These are phyloP conservation scores for Lactifluus subvellereus DNA, from an alignment of 768 basidiomycete species.

Conservation along the genomic window DNA sequence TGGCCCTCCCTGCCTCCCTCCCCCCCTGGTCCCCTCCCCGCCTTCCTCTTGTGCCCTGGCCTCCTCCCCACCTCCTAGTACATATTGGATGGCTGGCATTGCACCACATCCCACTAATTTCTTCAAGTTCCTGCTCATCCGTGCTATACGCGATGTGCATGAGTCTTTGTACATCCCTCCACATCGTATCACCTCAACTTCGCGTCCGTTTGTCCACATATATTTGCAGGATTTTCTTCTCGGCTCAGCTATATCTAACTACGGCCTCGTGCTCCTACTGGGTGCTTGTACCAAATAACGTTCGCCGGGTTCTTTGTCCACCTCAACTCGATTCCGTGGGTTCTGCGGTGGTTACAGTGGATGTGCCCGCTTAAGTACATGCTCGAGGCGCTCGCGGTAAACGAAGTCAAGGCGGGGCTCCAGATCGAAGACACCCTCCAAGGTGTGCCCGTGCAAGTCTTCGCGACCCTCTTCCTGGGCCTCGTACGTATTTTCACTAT, in stretches of 20 bases:
- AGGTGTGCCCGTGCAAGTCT: conserved; percentile 78
- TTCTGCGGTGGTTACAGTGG: conserved; percentile 93
- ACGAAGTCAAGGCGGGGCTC: conserved; percentile 86
- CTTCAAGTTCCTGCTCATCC: conserved; percentile 92
- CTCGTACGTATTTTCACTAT: conserved; percentile 42
- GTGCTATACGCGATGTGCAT: conserved; percentile 82
- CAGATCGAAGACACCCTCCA: conserved; percentile 73
- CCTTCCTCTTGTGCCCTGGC: no score
- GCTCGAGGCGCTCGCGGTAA: conserved; percentile 83
- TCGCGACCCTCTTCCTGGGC: conserved; percentile 81
- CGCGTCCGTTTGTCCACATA: background rate
- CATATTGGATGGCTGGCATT: conserved; percentile 94
- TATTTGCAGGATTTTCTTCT: conserved; percentile 79
- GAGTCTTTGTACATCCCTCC: conserved; percentile 52
- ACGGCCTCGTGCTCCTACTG: conserved; percentile 85
- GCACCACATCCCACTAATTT: conserved; percentile 70
- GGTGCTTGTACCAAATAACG: conserved; percentile 79
- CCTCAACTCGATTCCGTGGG: conserved; percentile 75
- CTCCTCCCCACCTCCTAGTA: no score
- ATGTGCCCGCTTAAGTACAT: conserved; percentile 76
- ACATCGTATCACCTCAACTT: background rate
- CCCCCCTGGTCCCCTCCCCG: no score
- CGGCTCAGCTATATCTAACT: conserved; percentile 81
- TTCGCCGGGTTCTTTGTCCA: conserved; percentile 93
- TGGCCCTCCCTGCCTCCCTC: no score